phyloP scores from a whole-genome alignment of 495 filamentous ascomycete species.

The Lophium mytilinum region DNA sequence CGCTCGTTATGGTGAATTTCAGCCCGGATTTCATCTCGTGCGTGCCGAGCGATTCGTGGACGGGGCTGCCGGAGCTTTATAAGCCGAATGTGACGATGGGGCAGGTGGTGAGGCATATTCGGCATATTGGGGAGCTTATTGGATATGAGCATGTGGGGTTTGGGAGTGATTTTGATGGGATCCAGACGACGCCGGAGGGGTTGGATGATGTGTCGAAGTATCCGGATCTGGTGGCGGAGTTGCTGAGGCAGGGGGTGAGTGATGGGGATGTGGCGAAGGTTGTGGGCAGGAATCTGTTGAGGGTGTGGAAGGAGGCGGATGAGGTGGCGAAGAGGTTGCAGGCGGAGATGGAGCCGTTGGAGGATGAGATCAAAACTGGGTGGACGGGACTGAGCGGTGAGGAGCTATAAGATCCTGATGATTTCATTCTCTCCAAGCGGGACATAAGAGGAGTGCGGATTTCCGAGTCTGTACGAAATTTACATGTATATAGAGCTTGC shows the following conservation, averaged over 20 bases:
- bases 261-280: constrained; percentile 35
- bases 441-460: no score
- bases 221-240: constrained; percentile 68
- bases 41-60: constrained; percentile 38
- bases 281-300: constrained; percentile 34
- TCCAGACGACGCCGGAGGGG: constrained; percentile 45
- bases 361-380: constrained; percentile 26
- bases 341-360: constrained; percentile 26
- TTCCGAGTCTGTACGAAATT: no score
- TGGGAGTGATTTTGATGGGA: constrained; percentile 69
- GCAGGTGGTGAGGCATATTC: constrained; percentile 69
- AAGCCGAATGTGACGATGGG: constrained; percentile 62
- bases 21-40: constrained; percentile 73
- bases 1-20: constrained; percentile 73
- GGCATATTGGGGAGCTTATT: constrained; percentile 58
- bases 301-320: constrained; percentile 40
- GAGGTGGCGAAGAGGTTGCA: constrained; percentile 32
- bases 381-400: background rate
- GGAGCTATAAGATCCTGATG: background rate
- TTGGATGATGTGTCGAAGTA: constrained; percentile 76
- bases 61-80: constrained; percentile 35
- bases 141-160: constrained; percentile 70
- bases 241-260: constrained; percentile 33
- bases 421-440: no score
- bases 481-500: no score